A percentile compares a stretch with the other conserved stretches of the same genome.
These are phyloP conservation scores for Phylloporus sp. DNA, from an alignment of 768 basidiomycete species.

Conservation along the genomic window DNA sequence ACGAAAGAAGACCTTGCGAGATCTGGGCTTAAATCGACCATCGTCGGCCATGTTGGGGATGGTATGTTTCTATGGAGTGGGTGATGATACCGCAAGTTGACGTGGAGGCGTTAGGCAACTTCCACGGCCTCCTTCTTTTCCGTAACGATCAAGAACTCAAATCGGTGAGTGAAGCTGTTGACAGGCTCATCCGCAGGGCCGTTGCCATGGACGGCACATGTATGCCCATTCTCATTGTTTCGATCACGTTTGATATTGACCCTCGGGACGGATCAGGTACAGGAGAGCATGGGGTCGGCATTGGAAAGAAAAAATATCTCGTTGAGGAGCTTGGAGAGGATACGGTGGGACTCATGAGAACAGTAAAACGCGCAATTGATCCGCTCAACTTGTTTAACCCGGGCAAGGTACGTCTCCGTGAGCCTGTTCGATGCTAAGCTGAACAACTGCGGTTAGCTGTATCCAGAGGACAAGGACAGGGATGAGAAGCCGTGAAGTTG, in stretches of 20 bases:
- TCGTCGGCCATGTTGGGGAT: slow-evolving; percentile 80
- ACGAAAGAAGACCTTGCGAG: slow-evolving; percentile 73
- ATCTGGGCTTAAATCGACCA: slow-evolving; percentile 58
- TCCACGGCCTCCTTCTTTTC: slow-evolving; percentile 53
- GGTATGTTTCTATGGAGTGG: slow-evolving; percentile 42
- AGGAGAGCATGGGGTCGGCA: slow-evolving; percentile 84
- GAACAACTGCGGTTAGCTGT: slow-evolving; percentile 11
- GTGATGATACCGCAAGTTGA: not conserved
- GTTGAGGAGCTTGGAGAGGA: slow-evolving; percentile 76
- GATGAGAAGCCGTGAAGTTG: not conserved
- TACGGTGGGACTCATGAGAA: slow-evolving; percentile 82
- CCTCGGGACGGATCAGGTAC: slow-evolving; percentile 45
- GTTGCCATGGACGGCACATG: slow-evolving; percentile 75
- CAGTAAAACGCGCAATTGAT: slow-evolving; percentile 77
- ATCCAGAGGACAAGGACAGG: slow-evolving; percentile 11
- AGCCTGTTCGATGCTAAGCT: not conserved
- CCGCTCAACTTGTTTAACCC: slow-evolving; percentile 84
- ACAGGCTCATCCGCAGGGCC: slow-evolving; percentile 69
- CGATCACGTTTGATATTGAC: not conserved
- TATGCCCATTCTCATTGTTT: slow-evolving; percentile 29
- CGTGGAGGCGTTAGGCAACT: slow-evolving; percentile 35
- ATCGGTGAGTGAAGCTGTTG: slow-evolving; percentile 54
- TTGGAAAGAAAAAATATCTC: slow-evolving; percentile 85
- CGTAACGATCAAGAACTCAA: slow-evolving; percentile 55
- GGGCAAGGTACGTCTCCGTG: slow-evolving; percentile 50